phyloP scores from a whole-genome alignment of 2,329 filamentous ascomycete species.

The Cercospora nicotianae region DNA sequence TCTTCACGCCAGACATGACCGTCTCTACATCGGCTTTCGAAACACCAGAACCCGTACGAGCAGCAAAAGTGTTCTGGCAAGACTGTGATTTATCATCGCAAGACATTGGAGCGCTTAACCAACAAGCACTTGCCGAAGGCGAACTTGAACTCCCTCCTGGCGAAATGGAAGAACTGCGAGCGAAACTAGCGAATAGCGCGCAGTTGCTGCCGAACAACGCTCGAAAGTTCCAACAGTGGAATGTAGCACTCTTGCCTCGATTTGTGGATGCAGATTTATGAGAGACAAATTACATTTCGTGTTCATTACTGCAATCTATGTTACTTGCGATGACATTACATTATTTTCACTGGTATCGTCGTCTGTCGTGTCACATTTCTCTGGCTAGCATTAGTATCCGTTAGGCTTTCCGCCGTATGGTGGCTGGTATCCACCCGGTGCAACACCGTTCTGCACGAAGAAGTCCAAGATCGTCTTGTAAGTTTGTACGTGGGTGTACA shows the following conservation, averaged over 20 bases:
- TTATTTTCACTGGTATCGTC: neutral
- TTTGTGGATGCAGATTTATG: slow-evolving; percentile 21
- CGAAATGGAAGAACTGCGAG: slow-evolving; percentile 44
- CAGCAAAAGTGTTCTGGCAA: slow-evolving; percentile 59
- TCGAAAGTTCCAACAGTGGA: slow-evolving; percentile 27
- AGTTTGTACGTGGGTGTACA: slow-evolving; percentile 36
- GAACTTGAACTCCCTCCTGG: slow-evolving; percentile 31
- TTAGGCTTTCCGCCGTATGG: neutral
- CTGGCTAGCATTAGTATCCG: neutral
- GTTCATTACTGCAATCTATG: neutral
- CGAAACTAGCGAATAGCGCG: slow-evolving; percentile 39
- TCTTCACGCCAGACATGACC: slow-evolving; percentile 60
- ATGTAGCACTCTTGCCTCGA: slow-evolving; percentile 26
- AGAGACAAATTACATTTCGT: neutral
- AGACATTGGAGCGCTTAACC: slow-evolving; percentile 16
- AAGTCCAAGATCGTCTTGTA: slow-evolving; percentile 36
- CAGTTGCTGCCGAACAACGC: slow-evolving; percentile 30
- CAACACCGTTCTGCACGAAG: slow-evolving; percentile 31
- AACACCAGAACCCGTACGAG: slow-evolving; percentile 45
- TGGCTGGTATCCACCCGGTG: slow-evolving; percentile 4
- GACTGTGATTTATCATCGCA: slow-evolving; percentile 17
- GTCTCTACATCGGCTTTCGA: slow-evolving; percentile 51
- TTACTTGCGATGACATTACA: neutral
- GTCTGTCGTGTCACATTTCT: neutral
- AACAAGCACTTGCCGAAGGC: slow-evolving; percentile 30